Evolutionary conservation across 2,329 filamentous ascomycete species (phyloP).

Genomic region (Sclerotinia subarctica): DNA sequence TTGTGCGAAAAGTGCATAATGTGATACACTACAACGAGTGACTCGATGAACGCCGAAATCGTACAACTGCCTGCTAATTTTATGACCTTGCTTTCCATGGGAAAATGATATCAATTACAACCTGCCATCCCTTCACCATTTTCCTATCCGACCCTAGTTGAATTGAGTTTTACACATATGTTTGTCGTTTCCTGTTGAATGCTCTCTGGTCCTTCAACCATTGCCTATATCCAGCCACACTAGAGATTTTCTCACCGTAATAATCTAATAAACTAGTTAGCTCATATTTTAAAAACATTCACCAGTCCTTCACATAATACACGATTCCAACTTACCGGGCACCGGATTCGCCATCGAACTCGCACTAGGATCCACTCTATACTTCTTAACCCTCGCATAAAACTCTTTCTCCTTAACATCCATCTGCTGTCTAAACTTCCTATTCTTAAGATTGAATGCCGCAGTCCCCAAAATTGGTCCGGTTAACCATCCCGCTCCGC

Average conservation of each 20-base stretch:
- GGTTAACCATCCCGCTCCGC: slow-evolving; percentile 81
- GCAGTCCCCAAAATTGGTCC: slow-evolving; percentile 80
- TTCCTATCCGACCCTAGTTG: slow-evolving; percentile 18
- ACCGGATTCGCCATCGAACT: slow-evolving; percentile 87
- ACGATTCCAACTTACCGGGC: slow-evolving; percentile 38
- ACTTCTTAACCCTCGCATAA: slow-evolving; percentile 85
- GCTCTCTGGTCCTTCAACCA: slow-evolving; percentile 98
- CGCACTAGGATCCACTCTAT: slow-evolving; percentile 84
- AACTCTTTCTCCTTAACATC: slow-evolving; percentile 90
- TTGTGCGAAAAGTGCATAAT: slow-evolving; percentile 1
- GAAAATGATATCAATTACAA: slow-evolving; percentile 15
- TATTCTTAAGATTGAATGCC: slow-evolving; percentile 74
- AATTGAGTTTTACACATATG: slow-evolving; percentile 29
- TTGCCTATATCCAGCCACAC: slow-evolving; percentile 83
- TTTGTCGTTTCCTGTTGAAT: slow-evolving; percentile 77
- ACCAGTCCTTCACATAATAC: neutral
- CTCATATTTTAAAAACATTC: neutral
- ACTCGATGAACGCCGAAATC: slow-evolving; percentile 20
- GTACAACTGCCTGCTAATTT: slow-evolving; percentile 10
- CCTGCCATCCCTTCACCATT: slow-evolving; percentile 7
- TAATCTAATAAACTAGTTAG: slow-evolving; percentile 57
- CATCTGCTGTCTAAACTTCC: slow-evolving; percentile 69
- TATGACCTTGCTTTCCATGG: slow-evolving; percentile 12
- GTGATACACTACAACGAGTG: slow-evolving; percentile 7
- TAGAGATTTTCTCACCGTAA: slow-evolving; percentile 97